Conservation (phyloP, 805 yeast genomes). For the Saturnispora quitensis region DNA sequence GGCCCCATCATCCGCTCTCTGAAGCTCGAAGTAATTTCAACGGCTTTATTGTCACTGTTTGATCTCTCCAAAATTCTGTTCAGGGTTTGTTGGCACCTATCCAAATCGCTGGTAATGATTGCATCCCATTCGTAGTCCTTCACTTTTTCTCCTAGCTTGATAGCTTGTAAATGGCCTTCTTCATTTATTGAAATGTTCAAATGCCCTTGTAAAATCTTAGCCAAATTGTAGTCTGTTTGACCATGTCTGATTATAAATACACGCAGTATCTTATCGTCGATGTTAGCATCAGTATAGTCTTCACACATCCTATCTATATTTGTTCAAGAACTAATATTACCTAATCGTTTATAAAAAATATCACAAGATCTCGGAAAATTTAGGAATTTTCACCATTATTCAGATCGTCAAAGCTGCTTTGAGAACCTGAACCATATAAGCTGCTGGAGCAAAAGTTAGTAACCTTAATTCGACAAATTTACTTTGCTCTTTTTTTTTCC, state of each 20-base stretch:
- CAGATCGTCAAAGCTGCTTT: not conserved
- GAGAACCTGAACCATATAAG: not conserved
- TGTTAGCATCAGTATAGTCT: not conserved
- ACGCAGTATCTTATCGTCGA: conserved; percentile 14
- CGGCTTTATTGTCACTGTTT: conserved; percentile 13
- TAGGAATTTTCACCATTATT: not conserved
- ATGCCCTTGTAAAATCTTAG: conserved; percentile 75
- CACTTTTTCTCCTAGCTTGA: conserved; percentile 39
- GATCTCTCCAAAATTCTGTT: conserved; percentile 28
- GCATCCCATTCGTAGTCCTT: conserved; percentile 34
- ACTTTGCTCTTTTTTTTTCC: not conserved
- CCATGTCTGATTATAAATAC: conserved; percentile 74
- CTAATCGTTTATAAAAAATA: not conserved
- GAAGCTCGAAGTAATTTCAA: conserved; percentile 25
- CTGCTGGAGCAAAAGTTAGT: not conserved
- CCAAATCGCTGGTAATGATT: conserved; percentile 43
- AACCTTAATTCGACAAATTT: not conserved
- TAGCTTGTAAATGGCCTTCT: conserved; percentile 55
- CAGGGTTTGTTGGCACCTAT: conserved; percentile 54
- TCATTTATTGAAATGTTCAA: conserved; percentile 54
- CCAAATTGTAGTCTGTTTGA: conserved; percentile 64
- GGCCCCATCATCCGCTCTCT: conserved; percentile 76
- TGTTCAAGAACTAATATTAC: not conserved
- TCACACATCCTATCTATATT: not conserved
- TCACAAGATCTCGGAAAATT: not conserved